These are phyloP conservation scores for Chimonanthus praecox DNA, from an alignment of 164 flowering plant species.

Conservation along the genomic window DNA sequence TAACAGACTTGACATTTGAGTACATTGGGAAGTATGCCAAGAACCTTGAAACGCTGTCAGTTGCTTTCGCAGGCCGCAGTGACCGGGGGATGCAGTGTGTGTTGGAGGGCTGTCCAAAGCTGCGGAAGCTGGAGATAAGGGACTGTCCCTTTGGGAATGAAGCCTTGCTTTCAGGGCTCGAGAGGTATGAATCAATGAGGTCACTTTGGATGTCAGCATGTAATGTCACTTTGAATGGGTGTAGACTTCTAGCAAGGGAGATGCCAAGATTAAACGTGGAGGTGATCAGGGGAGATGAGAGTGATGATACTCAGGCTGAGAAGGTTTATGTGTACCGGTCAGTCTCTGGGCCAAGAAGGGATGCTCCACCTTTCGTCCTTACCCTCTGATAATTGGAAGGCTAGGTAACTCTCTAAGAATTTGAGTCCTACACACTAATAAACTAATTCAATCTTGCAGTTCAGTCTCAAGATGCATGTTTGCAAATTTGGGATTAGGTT, in stretches of 20 bases:
- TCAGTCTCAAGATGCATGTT: neutral
- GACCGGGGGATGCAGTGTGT: slow-evolving; percentile 66
- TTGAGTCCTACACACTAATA: too few species aligned
- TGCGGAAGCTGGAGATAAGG: slow-evolving; percentile 78
- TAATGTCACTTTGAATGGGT: slow-evolving; percentile 56
- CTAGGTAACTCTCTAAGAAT: neutral
- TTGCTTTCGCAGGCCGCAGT: slow-evolving; percentile 81
- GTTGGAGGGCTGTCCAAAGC: slow-evolving; percentile 59
- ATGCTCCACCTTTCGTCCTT: slow-evolving; percentile 64
- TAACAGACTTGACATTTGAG: slow-evolving; percentile 68
- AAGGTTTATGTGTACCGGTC: slow-evolving; percentile 79
- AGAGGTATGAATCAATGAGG: slow-evolving; percentile 70
- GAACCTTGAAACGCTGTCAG: slow-evolving; percentile 63
- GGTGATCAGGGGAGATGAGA: slow-evolving; percentile 68
- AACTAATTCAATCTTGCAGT: neutral
- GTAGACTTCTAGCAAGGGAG: slow-evolving; percentile 45
- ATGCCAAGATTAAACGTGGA: slow-evolving; percentile 81
- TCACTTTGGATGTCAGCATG: slow-evolving; percentile 92
- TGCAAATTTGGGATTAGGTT: neutral
- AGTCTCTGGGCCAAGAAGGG: slow-evolving; percentile 72
- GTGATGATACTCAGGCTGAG: slow-evolving; percentile 45
- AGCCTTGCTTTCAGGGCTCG: slow-evolving; percentile 59
- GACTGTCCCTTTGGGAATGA: slow-evolving; percentile 79
- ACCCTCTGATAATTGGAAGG: slow-evolving; percentile 34
- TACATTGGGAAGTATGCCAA: slow-evolving; percentile 72